Conservation (phyloP, 768 basidiomycete genomes). For the Tricholoma sp. region DNA sequence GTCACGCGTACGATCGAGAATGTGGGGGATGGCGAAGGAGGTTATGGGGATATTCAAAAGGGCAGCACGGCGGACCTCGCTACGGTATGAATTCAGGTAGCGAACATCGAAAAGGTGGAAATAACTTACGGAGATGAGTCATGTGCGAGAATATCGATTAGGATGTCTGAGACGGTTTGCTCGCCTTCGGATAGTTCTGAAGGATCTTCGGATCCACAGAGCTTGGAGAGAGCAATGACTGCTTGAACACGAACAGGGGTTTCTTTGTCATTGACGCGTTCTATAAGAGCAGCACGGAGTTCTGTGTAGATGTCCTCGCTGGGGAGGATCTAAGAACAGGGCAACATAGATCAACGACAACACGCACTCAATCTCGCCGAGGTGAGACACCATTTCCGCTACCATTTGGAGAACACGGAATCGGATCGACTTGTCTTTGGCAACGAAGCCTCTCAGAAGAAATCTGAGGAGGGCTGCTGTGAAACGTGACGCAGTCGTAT, state of each 20-base stretch:
- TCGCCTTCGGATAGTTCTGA: slow-evolving; percentile 49
- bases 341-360: background rate
- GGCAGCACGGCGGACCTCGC: slow-evolving; percentile 83
- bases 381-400: slow-evolving; percentile 70
- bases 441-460: slow-evolving; percentile 70
- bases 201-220: slow-evolving; percentile 66
- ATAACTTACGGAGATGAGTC: slow-evolving; percentile 71
- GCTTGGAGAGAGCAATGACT: slow-evolving; percentile 70
- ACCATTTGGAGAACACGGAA: slow-evolving; percentile 77
- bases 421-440: slow-evolving; percentile 85
- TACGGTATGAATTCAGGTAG: slow-evolving; percentile 20
- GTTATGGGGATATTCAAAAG: slow-evolving; percentile 67
- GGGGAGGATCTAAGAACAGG: slow-evolving; percentile 4
- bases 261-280: slow-evolving; percentile 79
- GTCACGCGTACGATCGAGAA: slow-evolving; percentile 79
- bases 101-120: background rate
- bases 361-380: slow-evolving; percentile 85
- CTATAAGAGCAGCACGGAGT: slow-evolving; percentile 61
- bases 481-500: slow-evolving; percentile 66
- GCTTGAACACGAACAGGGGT: slow-evolving; percentile 71
- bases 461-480: slow-evolving; percentile 57
- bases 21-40: slow-evolving; percentile 48
- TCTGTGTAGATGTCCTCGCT: slow-evolving; percentile 74
- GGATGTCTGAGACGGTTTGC: slow-evolving; percentile 48
- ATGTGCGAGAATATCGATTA: slow-evolving; percentile 60